Evolutionary conservation across 1,284 basidiomycete genomes (phyloP).

Genomic region (Sporisorium reilianum): DNA sequence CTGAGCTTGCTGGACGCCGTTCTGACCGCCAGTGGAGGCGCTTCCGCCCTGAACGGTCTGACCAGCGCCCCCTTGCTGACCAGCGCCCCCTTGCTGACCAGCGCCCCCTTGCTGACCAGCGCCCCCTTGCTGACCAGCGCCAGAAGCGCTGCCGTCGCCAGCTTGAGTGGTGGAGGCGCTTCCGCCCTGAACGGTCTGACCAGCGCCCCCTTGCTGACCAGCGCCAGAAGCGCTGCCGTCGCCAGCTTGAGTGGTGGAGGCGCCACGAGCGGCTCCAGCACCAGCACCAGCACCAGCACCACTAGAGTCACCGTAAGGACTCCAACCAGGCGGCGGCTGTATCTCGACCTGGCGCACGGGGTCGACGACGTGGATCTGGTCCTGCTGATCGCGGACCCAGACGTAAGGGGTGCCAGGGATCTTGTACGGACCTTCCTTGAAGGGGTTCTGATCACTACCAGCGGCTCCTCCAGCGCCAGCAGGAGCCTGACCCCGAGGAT

Average conservation of each 20-base stretch:
- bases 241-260: not conserved
- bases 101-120: no score
- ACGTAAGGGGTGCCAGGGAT: not conserved
- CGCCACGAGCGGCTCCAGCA: constrained; percentile 2
- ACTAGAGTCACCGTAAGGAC: not conserved
- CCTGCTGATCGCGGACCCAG: not conserved
- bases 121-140: no score
- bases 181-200: no score
- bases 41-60: not conserved
- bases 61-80: no score
- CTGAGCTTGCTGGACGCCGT: not conserved
- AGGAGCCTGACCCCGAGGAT: not conserved
- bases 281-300: not conserved
- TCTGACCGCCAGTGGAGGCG: not conserved
- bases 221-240: not conserved
- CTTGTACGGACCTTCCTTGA: not conserved
- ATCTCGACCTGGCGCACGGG: not conserved
- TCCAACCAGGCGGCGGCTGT: constrained; percentile 1
- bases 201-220: not conserved
- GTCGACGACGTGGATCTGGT: not conserved
- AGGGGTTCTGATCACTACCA: not conserved
- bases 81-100: no score
- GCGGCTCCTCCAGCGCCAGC: no score
- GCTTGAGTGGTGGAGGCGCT: not conserved
- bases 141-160: no score